Evolutionary conservation across 805 yeast species (phyloP).

Genomic region (Wickerhamiella shivajii): DNA sequence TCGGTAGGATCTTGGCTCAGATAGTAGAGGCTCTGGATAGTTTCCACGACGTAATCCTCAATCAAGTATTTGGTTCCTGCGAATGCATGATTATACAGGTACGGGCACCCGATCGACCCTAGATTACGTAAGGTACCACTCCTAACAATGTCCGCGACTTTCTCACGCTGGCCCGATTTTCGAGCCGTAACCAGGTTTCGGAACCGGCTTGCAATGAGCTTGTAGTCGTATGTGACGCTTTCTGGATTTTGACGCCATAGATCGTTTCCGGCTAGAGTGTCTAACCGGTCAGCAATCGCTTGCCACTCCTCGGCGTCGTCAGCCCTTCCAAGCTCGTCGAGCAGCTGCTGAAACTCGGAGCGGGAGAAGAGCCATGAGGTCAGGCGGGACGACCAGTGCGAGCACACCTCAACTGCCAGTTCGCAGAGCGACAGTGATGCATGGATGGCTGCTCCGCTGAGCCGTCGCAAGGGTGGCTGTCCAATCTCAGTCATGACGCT

Average conservation of each 20-base stretch:
- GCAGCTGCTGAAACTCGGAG: slow-evolving; percentile 18
- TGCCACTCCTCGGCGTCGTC: slow-evolving; percentile 60
- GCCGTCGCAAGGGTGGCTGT: no score
- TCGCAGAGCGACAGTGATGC: slow-evolving; percentile 10
- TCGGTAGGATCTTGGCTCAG: slow-evolving; percentile 30
- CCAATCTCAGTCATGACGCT: no score
- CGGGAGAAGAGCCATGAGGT: slow-evolving; percentile 11
- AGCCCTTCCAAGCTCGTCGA: slow-evolving; percentile 26
- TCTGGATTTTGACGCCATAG: slow-evolving; percentile 64
- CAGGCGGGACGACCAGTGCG: slow-evolving; percentile 18
- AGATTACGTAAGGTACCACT: slow-evolving; percentile 80
- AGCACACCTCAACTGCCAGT: slow-evolving; percentile 16
- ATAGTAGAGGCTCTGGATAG: slow-evolving; percentile 49
- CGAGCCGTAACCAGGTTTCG: slow-evolving; percentile 49
- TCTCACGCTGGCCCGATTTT: slow-evolving; percentile 10
- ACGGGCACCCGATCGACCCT: slow-evolving; percentile 75
- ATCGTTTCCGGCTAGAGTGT: slow-evolving; percentile 27
- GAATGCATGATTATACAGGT: slow-evolving; percentile 65
- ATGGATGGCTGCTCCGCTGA: slow-evolving; percentile 1
- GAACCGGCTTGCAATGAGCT: slow-evolving; percentile 61
- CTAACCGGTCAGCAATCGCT: slow-evolving; percentile 30
- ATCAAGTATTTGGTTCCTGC: slow-evolving; percentile 81
- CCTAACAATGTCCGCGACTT: slow-evolving; percentile 47
- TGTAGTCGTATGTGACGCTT: slow-evolving; percentile 69
- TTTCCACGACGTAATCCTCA: slow-evolving; percentile 74